Base-by-base conservation (phyloP, 1,139 yeast genomes). In the Spencermartinsiella ligniputridi region DNA sequence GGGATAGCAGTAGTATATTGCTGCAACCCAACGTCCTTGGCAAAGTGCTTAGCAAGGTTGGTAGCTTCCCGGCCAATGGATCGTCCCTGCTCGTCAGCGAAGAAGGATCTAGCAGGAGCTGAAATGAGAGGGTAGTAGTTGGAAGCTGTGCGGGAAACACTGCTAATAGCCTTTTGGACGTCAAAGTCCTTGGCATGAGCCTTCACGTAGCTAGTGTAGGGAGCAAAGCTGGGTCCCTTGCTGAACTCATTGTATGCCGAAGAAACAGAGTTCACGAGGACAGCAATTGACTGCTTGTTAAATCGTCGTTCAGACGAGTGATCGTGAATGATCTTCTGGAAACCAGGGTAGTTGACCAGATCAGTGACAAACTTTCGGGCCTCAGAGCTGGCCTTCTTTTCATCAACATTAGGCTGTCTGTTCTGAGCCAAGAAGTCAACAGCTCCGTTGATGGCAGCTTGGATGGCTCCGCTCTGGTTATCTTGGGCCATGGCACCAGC, bases 301-400 rank as follows among this genome's bases (percentile, higher is more conserved):
- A 27, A 8, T 15, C 15, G 8, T 15, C 13, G 8, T n/a, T 27
- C 32, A 27, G 32, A 11, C 4, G 32, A 27, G 15, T 27, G 15
- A 29, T 53, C 42, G 25, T 40, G 33, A 29, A 54, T 41, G 33
- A 55, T 42, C 29, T 47, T 42, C 34, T 45, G 42, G 33, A 58
- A 48, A 5, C 49, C 54, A 3, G 58, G 53, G 35, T 49, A 48
- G 39, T 51, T 47, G 39, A 49, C 40, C 13, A 56, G 40, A 13
- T 40, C 53, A 35, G 50, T 48, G 18, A 54, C 45, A 32, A 55
- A 49, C 25, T 52, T 48, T 15, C 40, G 42, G 9, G 59, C 58
- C 38, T 53, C 59, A 9, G 58, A 52, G 3, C 61, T 54, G 4
- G 62, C 62, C 22, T 47, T 45, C 13, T 41, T 48, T 19, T 47